Conservation (phyloP, 139 green algal genomes). For the Chlorella sp. region DNA sequence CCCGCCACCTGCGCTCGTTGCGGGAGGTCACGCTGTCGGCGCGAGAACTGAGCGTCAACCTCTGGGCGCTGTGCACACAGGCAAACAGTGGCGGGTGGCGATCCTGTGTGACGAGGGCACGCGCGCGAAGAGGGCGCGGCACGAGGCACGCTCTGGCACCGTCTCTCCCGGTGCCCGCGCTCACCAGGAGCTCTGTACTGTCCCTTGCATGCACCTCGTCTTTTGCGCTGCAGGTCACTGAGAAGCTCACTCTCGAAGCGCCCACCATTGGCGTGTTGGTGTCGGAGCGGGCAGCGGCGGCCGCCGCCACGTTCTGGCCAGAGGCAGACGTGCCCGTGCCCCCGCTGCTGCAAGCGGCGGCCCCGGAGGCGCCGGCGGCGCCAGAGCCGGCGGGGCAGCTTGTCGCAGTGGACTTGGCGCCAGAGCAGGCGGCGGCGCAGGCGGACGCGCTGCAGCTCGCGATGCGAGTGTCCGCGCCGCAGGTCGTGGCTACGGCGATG, state of each 20-base stretch:
- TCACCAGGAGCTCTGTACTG: not conserved
- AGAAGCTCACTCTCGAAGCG: not conserved
- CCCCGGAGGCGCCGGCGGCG: too few species aligned
- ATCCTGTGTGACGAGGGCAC: not conserved
- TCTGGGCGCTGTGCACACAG: too few species aligned
- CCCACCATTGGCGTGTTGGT: conserved; percentile 8
- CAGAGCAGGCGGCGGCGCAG: too few species aligned
- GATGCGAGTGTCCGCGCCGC: too few species aligned
- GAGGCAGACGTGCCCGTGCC: not conserved
- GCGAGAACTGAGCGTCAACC: too few species aligned
- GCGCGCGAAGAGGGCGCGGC: not conserved
- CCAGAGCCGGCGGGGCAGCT: not conserved
- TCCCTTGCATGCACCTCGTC: too few species aligned
- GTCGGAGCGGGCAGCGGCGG: not conserved
- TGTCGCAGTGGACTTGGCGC: not conserved
- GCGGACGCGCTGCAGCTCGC: too few species aligned
- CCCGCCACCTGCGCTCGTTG: too few species aligned
- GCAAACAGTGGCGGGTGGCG: not conserved
- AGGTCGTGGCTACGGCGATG: too few species aligned
- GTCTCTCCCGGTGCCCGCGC: not conserved
- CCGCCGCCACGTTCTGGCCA: not conserved
- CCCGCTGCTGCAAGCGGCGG: not conserved
- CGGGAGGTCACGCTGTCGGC: too few species aligned
- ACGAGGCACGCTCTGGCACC: not conserved
- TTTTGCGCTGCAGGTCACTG: not conserved